Base-by-base conservation (phyloP, 2,329 filamentous ascomycete genomes). In the Alternaria sp. region DNA sequence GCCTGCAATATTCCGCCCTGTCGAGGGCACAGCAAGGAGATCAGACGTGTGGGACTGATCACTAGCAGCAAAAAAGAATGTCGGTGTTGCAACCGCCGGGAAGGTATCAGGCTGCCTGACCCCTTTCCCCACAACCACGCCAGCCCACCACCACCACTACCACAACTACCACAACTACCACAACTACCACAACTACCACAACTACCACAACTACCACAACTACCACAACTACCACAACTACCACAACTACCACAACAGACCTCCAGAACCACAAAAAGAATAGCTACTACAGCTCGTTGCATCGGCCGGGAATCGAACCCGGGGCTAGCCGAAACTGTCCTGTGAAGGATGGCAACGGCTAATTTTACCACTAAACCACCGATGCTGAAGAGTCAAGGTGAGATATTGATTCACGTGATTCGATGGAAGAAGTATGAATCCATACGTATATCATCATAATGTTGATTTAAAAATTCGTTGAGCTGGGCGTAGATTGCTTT, bases 281-380 rank as follows among this genome's bases (percentile, higher is more conserved):
- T 20, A 6, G 10, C 18, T 22, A 10, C 3, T 4, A 11, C 49
- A 14, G 16, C 38, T 40, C 10, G n/a, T 11, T 41, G 49, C 32
- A 52, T 52, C 50, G 53, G 53, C 53, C 53, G 53, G 53, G 53
- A 55, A 60, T 45, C 54, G 59, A 57, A 61, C 54, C 59, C 59
- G 59, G 59, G 59, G 59, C 59, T 62, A 62, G 59, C 59, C 59
- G 59, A 61, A 54, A 28, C 25, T 54, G 55, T 53, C 28, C 36
- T 38, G 38, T 27, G 16, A 41, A 36, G 25, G 55, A 59, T 62
- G 59, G 59, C 59, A 62, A 62, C 59, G 59, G 59, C 59, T 62
- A 62, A 62, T 62, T 62, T 62, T 62, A 62, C 59, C 59, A 62
- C 59, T 62, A 62, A 62, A 62, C 59, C 59, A 62, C 59, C 59